Conservation (phyloP, 2,329 filamentous ascomycete genomes). For the Aspergillus pseudoterreus region DNA sequence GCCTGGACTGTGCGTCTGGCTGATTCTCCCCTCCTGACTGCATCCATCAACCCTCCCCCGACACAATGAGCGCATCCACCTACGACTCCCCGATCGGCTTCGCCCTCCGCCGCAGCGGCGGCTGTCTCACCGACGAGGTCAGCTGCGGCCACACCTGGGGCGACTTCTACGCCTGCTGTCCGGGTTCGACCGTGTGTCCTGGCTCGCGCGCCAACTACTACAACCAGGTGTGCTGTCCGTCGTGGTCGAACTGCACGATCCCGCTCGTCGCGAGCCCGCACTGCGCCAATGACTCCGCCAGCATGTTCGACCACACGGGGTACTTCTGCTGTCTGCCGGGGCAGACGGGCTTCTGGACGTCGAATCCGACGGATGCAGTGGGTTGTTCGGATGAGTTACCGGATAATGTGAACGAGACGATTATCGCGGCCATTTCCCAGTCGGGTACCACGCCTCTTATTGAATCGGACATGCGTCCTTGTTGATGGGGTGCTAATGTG, state of each 20-base stretch:
- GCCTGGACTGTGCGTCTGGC: too few species aligned
- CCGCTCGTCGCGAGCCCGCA: constrained; percentile 14
- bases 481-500: not conserved
- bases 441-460: not conserved
- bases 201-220: not conserved
- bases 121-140: constrained; percentile 14
- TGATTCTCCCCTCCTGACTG: not conserved
- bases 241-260: constrained; percentile 12
- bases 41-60: not conserved
- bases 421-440: not conserved
- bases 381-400: constrained; percentile 13
- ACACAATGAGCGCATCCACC: not conserved
- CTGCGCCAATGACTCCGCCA: constrained; percentile 20
- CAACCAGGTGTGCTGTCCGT: constrained; percentile 17
- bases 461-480: too few species aligned
- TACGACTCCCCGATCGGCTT: constrained; percentile 6
- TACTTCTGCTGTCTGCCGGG: constrained; percentile 22
- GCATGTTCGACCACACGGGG: constrained; percentile 19
- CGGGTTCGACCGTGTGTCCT: constrained; percentile 12
- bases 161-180: constrained; percentile 18
- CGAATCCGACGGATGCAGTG: constrained; percentile 4
- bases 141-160: constrained; percentile 20
- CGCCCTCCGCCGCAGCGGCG: constrained; percentile 17
- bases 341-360: constrained; percentile 9
- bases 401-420: constrained; percentile 1